Percentiles rank a stretch among this genome's conserved stretches.
Conservation (phyloP, 768 basidiomycete species). For the Galerina marginata region DNA sequence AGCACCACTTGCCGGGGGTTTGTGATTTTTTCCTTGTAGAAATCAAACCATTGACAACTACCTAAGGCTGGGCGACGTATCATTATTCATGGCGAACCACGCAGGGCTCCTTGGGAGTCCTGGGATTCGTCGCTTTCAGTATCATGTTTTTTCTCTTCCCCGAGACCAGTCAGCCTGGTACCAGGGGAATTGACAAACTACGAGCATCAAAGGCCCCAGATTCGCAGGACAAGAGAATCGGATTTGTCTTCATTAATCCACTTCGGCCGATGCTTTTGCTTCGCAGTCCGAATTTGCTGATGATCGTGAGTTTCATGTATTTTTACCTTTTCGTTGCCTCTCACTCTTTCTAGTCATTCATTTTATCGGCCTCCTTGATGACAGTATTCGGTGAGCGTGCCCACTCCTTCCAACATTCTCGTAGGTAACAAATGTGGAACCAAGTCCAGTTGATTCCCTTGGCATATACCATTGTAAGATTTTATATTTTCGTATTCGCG, state of each 20-base stretch:
- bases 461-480: conserved; percentile 66
- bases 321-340: background rate
- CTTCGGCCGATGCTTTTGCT: conserved; percentile 55
- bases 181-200: conserved; percentile 57
- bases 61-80: conserved; percentile 52
- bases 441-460: conserved; percentile 61
- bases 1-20: conserved; percentile 64
- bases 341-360: conserved; percentile 10
- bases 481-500: no score
- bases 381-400: conserved; percentile 19
- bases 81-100: conserved; percentile 72
- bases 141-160: conserved; percentile 56
- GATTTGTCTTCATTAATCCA: conserved; percentile 62
- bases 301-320: conserved; percentile 47
- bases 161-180: conserved; percentile 69
- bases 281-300: conserved; percentile 62
- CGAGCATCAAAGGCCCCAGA: conserved; percentile 14
- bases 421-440: background rate
- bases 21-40: background rate
- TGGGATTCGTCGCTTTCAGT: conserved; percentile 44
- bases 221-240: conserved; percentile 16
- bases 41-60: background rate
- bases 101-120: conserved; percentile 50
- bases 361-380: conserved; percentile 18
- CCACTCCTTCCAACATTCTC: background rate